Conservation (phyloP, 805 yeast genomes). For the Saccharomycopsis selenospora region DNA sequence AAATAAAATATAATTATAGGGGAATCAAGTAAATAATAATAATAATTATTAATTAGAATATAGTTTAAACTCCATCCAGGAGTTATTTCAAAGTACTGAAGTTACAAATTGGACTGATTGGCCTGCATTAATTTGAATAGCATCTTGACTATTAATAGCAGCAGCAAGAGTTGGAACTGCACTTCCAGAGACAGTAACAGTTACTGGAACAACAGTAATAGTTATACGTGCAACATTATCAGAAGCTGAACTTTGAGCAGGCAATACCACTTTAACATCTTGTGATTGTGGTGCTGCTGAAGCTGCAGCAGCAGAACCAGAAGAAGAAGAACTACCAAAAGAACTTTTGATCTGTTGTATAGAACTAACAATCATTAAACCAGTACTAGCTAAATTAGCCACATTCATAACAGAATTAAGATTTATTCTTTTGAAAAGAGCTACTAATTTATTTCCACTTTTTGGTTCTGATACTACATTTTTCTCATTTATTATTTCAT, state of each 20-base stretch:
- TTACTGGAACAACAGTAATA: slow-evolving; percentile 1
- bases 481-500: not conserved
- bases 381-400: slow-evolving; percentile 13
- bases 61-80: no score
- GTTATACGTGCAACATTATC: not conserved
- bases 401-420: slow-evolving; percentile 5
- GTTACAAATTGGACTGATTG: not conserved
- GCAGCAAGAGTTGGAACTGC: not conserved
- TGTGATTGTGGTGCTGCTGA: not conserved
- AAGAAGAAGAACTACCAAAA: slow-evolving; percentile 10
- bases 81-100: no score
- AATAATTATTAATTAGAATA: no score
- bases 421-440: not conserved
- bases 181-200: not conserved
- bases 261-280: not conserved
- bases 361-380: slow-evolving; percentile 15
- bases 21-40: no score
- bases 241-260: not conserved
- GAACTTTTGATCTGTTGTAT: not conserved
- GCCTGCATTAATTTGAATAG: not conserved
- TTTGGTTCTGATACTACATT: not conserved
- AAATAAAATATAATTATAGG: no score
- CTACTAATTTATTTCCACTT: not conserved
- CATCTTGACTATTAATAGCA: not conserved
- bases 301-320: slow-evolving; percentile 7